Evolutionary conservation across 2,329 filamentous ascomycete genomes (phyloP), one percentile per base, ranked within the genome.

Genomic region (Scortechinia acanthostroma): DNA sequence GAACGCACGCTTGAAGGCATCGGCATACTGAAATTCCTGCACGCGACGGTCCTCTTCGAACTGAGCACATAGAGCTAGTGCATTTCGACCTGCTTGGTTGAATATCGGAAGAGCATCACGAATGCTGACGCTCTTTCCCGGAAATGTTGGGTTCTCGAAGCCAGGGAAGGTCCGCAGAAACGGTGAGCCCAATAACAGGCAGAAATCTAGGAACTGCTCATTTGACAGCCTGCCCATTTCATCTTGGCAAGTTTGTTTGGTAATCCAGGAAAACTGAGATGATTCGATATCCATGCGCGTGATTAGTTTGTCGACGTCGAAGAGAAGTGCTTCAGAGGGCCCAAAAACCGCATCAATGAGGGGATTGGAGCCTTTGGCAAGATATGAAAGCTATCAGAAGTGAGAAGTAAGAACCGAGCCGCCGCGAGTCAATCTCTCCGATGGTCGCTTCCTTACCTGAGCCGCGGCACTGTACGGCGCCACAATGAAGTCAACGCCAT

Each of bases 191-290:
- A 79, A 68, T 6, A 84, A 68, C 45, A 84, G 63, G 50, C 72
- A 73, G 40, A 77, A 74, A 47, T 86, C 77, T 16, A 82, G 64
- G 52, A 84, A 83, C 51, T 76, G 68, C 21, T 77, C 73, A 45
- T 72, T 40, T 19, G 35, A 66, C 33, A 48, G 25, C 70, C 63
- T 55, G 74, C 58, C 49, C 66, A 81, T 58, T 42, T 77, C 72
- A 43, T 70, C 68, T 48, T 80, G 68, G 50, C 77, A 77, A 45
- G 64, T 66, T 45, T 70, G 64, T 55, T 71, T 74, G 50, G 35
- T 40, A 17, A 40, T 10, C 35, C 35, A 40, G 35, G 17, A 13
- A 19, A 40, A 40, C 17, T 40, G 35, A 6, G 35, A 10, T 10
- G 35, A 6, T 19, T 40, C 35, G 35, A 17, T 10, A 13, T 40